Conservation (phyloP, 2,329 filamentous ascomycete species). For the Diaporthe batatas region DNA sequence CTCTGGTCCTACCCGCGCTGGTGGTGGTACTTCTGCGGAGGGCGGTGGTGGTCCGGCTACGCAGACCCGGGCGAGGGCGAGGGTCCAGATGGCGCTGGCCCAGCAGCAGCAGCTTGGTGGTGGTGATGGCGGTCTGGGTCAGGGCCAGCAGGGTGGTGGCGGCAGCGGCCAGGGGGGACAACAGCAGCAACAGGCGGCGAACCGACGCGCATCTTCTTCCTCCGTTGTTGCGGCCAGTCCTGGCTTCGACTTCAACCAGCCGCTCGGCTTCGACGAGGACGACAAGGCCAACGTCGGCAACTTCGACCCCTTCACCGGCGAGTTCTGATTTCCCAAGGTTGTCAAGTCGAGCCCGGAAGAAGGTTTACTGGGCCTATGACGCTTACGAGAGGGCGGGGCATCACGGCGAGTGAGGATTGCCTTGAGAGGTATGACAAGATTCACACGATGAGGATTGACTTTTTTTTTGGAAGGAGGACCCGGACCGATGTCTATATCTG, state of each 20-base stretch:
- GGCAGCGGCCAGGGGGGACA: not conserved
- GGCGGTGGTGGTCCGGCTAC: not conserved
- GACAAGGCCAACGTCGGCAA: not conserved
- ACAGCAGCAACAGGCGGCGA: not conserved
- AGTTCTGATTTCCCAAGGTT: not conserved
- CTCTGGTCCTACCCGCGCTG: too few species aligned
- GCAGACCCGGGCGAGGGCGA: not conserved
- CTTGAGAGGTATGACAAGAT: too few species aligned
- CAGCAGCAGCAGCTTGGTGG: too few species aligned
- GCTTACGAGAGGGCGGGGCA: too few species aligned
- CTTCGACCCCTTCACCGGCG: not conserved
- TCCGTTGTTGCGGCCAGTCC: not conserved
- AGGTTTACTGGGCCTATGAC: too few species aligned
- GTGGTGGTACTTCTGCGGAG: not conserved
- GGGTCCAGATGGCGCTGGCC: too few species aligned
- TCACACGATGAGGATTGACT: too few species aligned
- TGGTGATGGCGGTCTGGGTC: too few species aligned
- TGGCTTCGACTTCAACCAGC: slow-evolving; percentile 22
- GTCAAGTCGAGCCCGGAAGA: too few species aligned
- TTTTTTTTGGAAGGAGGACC: not conserved
- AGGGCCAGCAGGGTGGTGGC: not conserved
- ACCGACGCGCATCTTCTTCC: not conserved
- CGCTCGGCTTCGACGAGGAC: not conserved
- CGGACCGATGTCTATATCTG: not conserved
- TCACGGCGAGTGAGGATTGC: too few species aligned